A percentile compares a stretch with the other conserved stretches of the same genome.
These are phyloP conservation scores for Erucastrum elatum DNA, from an alignment of 345 rosid genomes.

Conservation along the genomic window DNA sequence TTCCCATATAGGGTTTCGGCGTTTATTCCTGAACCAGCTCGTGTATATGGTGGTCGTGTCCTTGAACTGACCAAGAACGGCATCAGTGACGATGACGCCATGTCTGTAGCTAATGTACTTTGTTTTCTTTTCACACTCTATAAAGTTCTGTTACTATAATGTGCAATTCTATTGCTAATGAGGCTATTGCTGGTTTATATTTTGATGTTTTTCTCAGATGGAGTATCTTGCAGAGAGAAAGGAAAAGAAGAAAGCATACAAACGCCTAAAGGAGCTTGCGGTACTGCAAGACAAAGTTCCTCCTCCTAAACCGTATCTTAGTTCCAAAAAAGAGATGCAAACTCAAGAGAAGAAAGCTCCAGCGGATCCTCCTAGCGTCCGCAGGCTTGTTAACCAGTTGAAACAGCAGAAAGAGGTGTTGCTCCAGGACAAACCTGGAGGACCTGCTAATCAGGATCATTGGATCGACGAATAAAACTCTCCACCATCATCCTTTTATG, in stretches of 20 bases:
- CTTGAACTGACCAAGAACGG: slow-evolving; percentile 80
- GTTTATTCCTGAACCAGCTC: slow-evolving; percentile 78
- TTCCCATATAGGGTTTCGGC: slow-evolving; percentile 48
- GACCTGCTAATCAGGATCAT: slow-evolving; percentile 25
- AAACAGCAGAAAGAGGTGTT: slow-evolving; percentile 55
- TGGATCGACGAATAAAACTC: slow-evolving; percentile 32
- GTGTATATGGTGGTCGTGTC: slow-evolving; percentile 67
- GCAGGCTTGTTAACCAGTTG: slow-evolving; percentile 53
- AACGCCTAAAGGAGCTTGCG: slow-evolving; percentile 63
- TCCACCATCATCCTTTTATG: not conserved
- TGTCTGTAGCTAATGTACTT: slow-evolving; percentile 73
- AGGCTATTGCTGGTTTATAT: not conserved
- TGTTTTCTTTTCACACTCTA: not conserved
- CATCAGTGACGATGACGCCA: slow-evolving; percentile 69
- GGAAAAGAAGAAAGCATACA: slow-evolving; percentile 69
- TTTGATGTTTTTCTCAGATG: slow-evolving; percentile 45
- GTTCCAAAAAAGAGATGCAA: slow-evolving; percentile 65
- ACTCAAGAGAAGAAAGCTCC: slow-evolving; percentile 53
- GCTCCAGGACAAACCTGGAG: slow-evolving; percentile 44
- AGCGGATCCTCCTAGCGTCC: slow-evolving; percentile 53
- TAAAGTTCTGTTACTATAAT: not conserved
- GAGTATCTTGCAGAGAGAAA: slow-evolving; percentile 70
- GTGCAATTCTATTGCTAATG: not conserved
- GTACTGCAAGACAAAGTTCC: slow-evolving; percentile 63
- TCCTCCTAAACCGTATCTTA: slow-evolving; percentile 79